Percentiles rank a stretch among this genome's conserved stretches.
These are phyloP conservation scores for Wickerhamomyces sydowiorum DNA, from an alignment of 805 yeast species.

Conservation along the genomic window DNA sequence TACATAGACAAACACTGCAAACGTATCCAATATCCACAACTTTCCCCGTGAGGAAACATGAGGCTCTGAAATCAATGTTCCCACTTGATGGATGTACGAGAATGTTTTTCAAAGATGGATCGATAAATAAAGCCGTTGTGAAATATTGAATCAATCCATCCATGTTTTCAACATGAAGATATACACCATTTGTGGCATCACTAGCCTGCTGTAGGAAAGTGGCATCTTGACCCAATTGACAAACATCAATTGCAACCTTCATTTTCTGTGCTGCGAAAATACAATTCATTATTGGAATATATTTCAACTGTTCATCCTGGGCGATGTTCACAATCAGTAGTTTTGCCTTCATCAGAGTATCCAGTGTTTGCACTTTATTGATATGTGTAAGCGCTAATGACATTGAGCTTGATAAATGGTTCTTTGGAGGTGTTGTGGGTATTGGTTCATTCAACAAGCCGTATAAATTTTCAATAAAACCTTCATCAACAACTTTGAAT, in stretches of 20 bases:
- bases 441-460: slow-evolving; percentile 23
- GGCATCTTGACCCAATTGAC: slow-evolving; percentile 67
- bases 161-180: slow-evolving; percentile 61
- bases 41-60: slow-evolving; percentile 86
- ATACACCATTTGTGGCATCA: slow-evolving; percentile 91
- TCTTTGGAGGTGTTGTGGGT: slow-evolving; percentile 31
- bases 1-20: slow-evolving; percentile 91
- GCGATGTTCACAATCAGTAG: slow-evolving; percentile 58
- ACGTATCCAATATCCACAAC: slow-evolving; percentile 92
- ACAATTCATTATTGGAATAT: slow-evolving; percentile 91
- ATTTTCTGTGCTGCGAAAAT: slow-evolving; percentile 94
- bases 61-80: slow-evolving; percentile 88
- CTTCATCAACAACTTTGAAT: slow-evolving; percentile 73
- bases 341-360: slow-evolving; percentile 55
- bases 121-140: slow-evolving; percentile 76
- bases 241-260: slow-evolving; percentile 86
- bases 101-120: slow-evolving; percentile 73
- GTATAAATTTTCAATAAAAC: slow-evolving; percentile 56
- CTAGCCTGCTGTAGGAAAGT: slow-evolving; percentile 93
- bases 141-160: slow-evolving; percentile 80
- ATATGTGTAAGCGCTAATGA: slow-evolving; percentile 78
- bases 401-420: slow-evolving; percentile 69
- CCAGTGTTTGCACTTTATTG: slow-evolving; percentile 42
- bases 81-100: slow-evolving; percentile 78
- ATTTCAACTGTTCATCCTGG: slow-evolving; percentile 72